phyloP scores from a whole-genome alignment of 2,329 filamentous ascomycete genomes.

The Thelonectria blattea region DNA sequence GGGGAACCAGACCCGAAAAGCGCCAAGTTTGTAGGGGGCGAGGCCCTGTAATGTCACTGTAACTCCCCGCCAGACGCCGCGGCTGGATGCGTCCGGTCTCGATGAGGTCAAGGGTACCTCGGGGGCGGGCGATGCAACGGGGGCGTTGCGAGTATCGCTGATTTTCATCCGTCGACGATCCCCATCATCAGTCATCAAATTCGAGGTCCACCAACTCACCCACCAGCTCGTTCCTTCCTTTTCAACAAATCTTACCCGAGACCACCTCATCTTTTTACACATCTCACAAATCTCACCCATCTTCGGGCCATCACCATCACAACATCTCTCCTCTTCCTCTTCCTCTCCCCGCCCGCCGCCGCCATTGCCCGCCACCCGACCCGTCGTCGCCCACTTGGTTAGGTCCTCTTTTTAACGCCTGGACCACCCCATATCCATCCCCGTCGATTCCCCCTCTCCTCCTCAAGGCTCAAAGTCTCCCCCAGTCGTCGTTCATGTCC shows the following conservation, averaged over 20 bases:
- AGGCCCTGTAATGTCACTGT: background rate
- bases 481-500: background rate
- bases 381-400: slow-evolving; percentile 10
- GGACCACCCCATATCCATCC: slow-evolving; percentile 7
- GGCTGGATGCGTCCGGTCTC: background rate
- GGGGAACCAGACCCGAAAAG: too few relatives aligned
- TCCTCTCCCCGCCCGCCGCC: background rate
- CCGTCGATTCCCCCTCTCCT: background rate
- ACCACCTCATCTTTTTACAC: background rate
- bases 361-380: slow-evolving; percentile 11
- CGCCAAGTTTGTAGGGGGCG: background rate
- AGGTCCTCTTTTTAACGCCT: background rate
- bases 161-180: background rate
- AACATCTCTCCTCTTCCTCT: background rate
- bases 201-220: too few relatives aligned
- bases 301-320: too few relatives aligned
- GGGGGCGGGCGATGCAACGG: background rate
- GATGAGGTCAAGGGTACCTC: background rate
- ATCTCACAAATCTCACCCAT: background rate
- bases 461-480: too few relatives aligned
- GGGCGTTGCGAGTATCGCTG: background rate
- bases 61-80: too few relatives aligned
- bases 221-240: background rate
- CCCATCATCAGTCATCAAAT: background rate
- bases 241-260: background rate